Percentiles rank a stretch among this genome's conserved stretches.
Conservation (phyloP, 2,329 filamentous ascomycete species). For the Aspergillus brasiliensis region DNA sequence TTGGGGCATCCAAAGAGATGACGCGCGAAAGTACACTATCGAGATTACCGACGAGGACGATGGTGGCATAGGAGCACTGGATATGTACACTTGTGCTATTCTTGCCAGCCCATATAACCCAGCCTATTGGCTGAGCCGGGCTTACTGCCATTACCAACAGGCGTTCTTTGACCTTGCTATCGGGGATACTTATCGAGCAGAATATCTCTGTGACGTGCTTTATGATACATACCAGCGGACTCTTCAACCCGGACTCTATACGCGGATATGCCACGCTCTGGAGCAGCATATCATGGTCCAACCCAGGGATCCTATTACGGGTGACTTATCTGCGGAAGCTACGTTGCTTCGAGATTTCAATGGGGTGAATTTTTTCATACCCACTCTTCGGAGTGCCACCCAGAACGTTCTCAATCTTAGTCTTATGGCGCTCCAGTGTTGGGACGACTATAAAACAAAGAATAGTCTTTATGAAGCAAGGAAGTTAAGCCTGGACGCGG, state of each 20-base stretch:
- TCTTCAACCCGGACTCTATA: conserved; percentile 1
- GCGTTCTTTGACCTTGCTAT: conserved; percentile 39
- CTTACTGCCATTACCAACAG: conserved; percentile 37
- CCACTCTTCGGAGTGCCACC: conserved; percentile 29
- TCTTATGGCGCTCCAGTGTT: conserved; percentile 33
- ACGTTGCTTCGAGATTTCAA: conserved; percentile 23
- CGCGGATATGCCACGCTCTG: conserved; percentile 33
- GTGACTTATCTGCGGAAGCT: conserved; percentile 16
- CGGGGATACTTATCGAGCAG: conserved; percentile 41
- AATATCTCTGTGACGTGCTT: conserved; percentile 36
- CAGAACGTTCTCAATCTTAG: conserved; percentile 35
- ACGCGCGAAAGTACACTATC: conserved; percentile 17
- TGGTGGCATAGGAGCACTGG: conserved; percentile 26
- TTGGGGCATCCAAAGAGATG: conserved; percentile 27
- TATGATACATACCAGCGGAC: conserved; percentile 13
- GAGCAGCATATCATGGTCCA: conserved; percentile 32
- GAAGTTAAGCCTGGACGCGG: conserved; percentile 16
- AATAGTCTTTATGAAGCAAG: conserved; percentile 21
- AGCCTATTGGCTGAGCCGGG: conserved; percentile 40
- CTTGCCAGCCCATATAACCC: conserved; percentile 40
- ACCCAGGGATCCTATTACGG: conserved; percentile 6
- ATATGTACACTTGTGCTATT: conserved; percentile 42
- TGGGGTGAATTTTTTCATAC: conserved; percentile 34
- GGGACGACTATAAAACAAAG: conserved; percentile 31
- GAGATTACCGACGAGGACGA: conserved; percentile 16